Evolutionary conservation across 495 filamentous ascomycete genomes (phyloP).

Genomic region (Clavariopsis aquatica): DNA sequence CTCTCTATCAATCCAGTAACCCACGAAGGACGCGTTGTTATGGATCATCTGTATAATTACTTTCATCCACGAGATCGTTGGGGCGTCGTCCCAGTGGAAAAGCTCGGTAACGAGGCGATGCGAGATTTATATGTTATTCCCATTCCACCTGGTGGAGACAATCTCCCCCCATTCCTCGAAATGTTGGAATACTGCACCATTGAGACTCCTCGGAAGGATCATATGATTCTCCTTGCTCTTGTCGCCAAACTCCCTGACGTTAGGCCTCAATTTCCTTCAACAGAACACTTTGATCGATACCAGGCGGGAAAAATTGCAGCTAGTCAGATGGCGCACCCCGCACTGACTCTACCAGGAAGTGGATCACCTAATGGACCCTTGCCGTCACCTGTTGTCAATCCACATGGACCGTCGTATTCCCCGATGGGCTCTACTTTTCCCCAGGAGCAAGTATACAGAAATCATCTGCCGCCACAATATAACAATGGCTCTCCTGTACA

Average conservation of each 20-base stretch:
- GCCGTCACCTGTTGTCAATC: conserved; percentile 15
- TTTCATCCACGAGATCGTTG: conserved; percentile 75
- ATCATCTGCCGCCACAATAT: conserved; percentile 10
- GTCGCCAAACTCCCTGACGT: conserved; percentile 60
- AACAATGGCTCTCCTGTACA: conserved; percentile 8
- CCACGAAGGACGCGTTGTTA: conserved; percentile 54
- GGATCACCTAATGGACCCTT: conserved; percentile 15
- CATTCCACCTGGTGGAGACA: conserved; percentile 39
- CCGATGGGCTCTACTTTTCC: conserved; percentile 4
- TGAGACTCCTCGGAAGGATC: conserved; percentile 62
- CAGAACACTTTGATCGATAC: conserved; percentile 39
- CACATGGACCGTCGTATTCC: conserved; percentile 23
- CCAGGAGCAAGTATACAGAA: conserved; percentile 20
- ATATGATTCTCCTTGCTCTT: conserved; percentile 74
- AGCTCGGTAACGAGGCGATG: conserved; percentile 53
- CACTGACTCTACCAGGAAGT: conserved; percentile 4
- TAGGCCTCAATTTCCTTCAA: conserved; percentile 48
- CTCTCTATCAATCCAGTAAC: conserved; percentile 54
- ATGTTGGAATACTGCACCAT: conserved; percentile 73
- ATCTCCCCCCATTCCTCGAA: conserved; percentile 66
- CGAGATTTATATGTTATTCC: conserved; percentile 50
- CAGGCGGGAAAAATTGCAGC: conserved; percentile 5
- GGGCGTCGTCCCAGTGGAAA: conserved; percentile 69
- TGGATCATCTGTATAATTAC: conserved; percentile 74
- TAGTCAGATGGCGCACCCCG: background rate